Conservation (phyloP, 495 filamentous ascomycete species). For the Lasiosphaeris hirsuta region DNA sequence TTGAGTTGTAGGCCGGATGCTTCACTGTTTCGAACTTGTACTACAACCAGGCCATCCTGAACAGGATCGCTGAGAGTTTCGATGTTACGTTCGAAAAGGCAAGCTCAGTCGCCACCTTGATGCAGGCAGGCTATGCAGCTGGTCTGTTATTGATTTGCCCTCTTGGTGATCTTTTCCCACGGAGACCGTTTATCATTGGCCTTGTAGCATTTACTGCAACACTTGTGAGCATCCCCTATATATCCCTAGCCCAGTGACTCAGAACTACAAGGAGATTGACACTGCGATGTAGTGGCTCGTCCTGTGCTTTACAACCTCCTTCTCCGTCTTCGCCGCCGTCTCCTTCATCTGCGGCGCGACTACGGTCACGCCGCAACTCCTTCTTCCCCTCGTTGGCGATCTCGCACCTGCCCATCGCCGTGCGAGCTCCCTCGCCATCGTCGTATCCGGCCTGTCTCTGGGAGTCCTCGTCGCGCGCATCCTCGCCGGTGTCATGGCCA, state of each 20-base stretch:
- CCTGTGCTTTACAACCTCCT: constrained; percentile 65
- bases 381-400: constrained; percentile 81
- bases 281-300: constrained; percentile 52
- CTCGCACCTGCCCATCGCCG: constrained; percentile 68
- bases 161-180: constrained; percentile 67
- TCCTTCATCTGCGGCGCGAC: constrained; percentile 69
- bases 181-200: constrained; percentile 65
- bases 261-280: constrained; percentile 11
- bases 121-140: constrained; percentile 76
- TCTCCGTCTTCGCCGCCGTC: constrained; percentile 61
- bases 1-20: constrained; percentile 20
- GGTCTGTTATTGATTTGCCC: constrained; percentile 77
- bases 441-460: constrained; percentile 73
- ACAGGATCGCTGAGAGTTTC: constrained; percentile 60
- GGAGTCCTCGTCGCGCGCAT: constrained; percentile 75
- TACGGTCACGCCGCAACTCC: constrained; percentile 81
- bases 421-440: constrained; percentile 65
- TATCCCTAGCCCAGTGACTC: not conserved
- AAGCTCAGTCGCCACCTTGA: constrained; percentile 67
- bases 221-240: constrained; percentile 42
- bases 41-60: constrained; percentile 64
- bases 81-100: constrained; percentile 54
- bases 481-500: constrained; percentile 69
- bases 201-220: constrained; percentile 65
- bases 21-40: constrained; percentile 67